A percentile compares a stretch with the other conserved stretches of the same genome.
These are phyloP conservation scores for Polychaeton citri DNA, from an alignment of 2,329 filamentous ascomycete genomes.

Conservation along the genomic window DNA sequence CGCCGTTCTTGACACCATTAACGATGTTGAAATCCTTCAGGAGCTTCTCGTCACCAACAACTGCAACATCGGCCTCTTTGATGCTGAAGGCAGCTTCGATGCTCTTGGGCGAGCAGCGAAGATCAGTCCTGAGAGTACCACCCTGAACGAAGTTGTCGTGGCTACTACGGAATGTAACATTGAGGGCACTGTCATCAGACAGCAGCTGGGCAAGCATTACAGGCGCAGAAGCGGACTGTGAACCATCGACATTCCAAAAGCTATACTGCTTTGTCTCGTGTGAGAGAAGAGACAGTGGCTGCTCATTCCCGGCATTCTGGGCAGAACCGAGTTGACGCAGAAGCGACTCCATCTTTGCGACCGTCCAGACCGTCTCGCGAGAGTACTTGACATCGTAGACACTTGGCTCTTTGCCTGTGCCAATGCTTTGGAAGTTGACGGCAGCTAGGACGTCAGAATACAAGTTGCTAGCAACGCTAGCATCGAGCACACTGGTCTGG, in stretches of 20 bases:
- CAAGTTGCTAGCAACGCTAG: slow-evolving; percentile 66
- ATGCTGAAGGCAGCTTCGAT: slow-evolving; percentile 76
- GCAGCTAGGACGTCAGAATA: slow-evolving; percentile 86
- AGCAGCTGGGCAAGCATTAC: slow-evolving; percentile 46
- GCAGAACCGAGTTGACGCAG: slow-evolving; percentile 32
- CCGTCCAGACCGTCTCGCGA: slow-evolving; percentile 52
- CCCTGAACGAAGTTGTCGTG: slow-evolving; percentile 57
- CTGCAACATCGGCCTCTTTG: slow-evolving; percentile 62
- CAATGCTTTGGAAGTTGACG: slow-evolving; percentile 62
- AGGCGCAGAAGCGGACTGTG: slow-evolving; percentile 52
- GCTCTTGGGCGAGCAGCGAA: slow-evolving; percentile 69
- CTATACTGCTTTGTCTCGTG: slow-evolving; percentile 62
- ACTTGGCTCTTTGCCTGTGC: slow-evolving; percentile 43
- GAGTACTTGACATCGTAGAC: slow-evolving; percentile 86
- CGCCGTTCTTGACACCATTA: slow-evolving; percentile 54
- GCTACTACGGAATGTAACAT: slow-evolving; percentile 45
- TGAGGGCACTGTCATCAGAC: slow-evolving; percentile 46
- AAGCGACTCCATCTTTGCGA: slow-evolving; percentile 36
- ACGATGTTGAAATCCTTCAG: slow-evolving; percentile 66
- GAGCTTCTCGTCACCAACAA: slow-evolving; percentile 67
- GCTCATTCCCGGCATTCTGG: slow-evolving; percentile 21
- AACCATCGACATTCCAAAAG: slow-evolving; percentile 85
- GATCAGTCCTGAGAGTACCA: slow-evolving; percentile 69
- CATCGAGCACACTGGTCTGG: slow-evolving; percentile 58
- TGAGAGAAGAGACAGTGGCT: slow-evolving; percentile 30